Evolutionary conservation across 1,284 basidiomycete genomes (phyloP).

Genomic region (Papiliotrema laurentii): DNA sequence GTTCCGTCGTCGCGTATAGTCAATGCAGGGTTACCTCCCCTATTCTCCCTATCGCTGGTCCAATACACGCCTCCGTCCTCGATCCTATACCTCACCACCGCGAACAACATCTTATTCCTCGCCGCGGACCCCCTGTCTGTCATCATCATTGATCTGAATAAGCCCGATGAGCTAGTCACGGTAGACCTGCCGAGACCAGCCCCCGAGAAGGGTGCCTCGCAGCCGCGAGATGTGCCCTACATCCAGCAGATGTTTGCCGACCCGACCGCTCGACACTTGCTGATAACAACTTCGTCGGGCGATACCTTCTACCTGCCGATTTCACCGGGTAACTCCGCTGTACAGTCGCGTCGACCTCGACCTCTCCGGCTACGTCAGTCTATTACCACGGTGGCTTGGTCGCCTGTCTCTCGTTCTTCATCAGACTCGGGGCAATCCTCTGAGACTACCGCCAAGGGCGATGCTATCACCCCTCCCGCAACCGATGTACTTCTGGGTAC

Average conservation of each 20-base stretch:
- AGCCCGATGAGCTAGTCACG: slow-evolving; percentile 72
- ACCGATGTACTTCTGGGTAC: slow-evolving; percentile 69
- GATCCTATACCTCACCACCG: slow-evolving; percentile 71
- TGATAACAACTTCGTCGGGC: slow-evolving; percentile 78
- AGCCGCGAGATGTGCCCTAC: slow-evolving; percentile 53
- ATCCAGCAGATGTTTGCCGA: slow-evolving; percentile 77
- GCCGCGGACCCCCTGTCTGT: slow-evolving; percentile 70
- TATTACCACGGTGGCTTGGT: slow-evolving; percentile 93
- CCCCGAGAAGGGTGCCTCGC: slow-evolving; percentile 49
- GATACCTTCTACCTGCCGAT: slow-evolving; percentile 87
- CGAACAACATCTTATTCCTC: slow-evolving; percentile 81
- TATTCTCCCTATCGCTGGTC: slow-evolving; percentile 80
- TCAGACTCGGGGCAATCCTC: slow-evolving; percentile 1
- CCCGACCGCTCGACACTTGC: slow-evolving; percentile 82
- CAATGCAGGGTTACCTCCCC: slow-evolving; percentile 53
- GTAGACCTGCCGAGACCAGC: slow-evolving; percentile 60
- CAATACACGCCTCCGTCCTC: slow-evolving; percentile 82
- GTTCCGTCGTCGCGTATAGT: slow-evolving; percentile 37
- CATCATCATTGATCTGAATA: slow-evolving; percentile 77
- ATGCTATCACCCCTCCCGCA: slow-evolving; percentile 30
- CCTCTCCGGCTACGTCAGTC: slow-evolving; percentile 79
- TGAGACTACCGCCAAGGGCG: slow-evolving; percentile 16
- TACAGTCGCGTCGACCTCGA: slow-evolving; percentile 63
- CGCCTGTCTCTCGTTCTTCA: slow-evolving; percentile 51
- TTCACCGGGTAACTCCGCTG: slow-evolving; percentile 37